Evolutionary conservation across 352 stramenopile species (phyloP).

Genomic region (Globisporangium barbulae): DNA sequence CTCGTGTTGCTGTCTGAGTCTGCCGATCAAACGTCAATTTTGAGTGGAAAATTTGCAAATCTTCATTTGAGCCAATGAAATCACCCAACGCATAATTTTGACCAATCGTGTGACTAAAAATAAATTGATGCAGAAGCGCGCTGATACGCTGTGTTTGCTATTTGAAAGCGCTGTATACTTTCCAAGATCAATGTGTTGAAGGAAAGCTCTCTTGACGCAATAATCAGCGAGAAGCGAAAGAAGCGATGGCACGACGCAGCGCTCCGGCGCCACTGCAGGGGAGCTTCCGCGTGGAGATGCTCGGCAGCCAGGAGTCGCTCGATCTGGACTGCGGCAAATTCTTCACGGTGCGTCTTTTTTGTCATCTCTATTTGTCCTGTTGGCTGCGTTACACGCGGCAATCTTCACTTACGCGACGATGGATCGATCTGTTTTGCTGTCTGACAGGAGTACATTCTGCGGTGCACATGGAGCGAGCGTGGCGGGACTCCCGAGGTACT

Average conservation of each 20-base stretch:
- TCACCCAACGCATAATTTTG: not conserved
- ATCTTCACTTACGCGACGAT: not conserved
- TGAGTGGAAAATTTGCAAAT: not conserved
- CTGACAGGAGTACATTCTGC: slow-evolving; percentile 79
- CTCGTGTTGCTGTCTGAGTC: slow-evolving; percentile 1
- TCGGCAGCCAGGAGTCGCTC: slow-evolving; percentile 77
- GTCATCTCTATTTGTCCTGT: not conserved
- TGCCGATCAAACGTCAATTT: slow-evolving; percentile 3
- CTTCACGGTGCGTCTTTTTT: slow-evolving; percentile 51
- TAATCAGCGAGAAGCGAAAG: not conserved
- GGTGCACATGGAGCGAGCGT: slow-evolving; percentile 65
- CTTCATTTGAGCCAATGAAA: slow-evolving; percentile 6
- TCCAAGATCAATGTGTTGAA: not conserved
- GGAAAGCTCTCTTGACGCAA: not conserved
- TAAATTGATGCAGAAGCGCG: not conserved
- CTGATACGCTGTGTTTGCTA: not conserved
- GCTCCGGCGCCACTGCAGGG: slow-evolving; percentile 9
- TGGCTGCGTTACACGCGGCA: not conserved
- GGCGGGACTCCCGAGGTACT: slow-evolving; percentile 44
- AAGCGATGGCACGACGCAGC: slow-evolving; percentile 9
- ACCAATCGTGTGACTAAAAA: not conserved
- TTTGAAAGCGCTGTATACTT: not conserved
- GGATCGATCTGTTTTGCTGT: not conserved
- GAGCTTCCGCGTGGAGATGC: slow-evolving; percentile 27
- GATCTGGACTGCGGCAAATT: slow-evolving; percentile 85